Evolutionary conservation across 352 stramenopile species (phyloP).

Genomic region (Phytopythium litorale): DNA sequence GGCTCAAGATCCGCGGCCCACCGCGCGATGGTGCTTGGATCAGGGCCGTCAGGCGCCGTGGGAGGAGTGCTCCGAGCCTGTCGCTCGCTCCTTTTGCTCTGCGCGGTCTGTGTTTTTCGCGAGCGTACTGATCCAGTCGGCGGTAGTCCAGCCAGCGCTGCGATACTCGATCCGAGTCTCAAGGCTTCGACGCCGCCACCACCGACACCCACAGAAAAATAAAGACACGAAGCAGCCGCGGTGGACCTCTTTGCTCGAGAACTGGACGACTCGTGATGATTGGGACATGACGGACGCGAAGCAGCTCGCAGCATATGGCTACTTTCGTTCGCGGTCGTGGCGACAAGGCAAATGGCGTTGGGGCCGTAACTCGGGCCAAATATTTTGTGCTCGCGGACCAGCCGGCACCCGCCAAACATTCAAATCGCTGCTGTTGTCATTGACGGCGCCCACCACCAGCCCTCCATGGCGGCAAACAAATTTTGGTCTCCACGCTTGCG

Average conservation of each 20-base stretch:
- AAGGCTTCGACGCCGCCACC: too few species aligned
- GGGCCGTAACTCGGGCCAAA: neutral
- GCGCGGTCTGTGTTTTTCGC: neutral
- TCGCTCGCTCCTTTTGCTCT: constrained; percentile 6
- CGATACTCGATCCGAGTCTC: neutral
- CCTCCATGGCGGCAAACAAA: neutral
- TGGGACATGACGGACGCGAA: constrained; percentile 2
- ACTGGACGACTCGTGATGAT: neutral
- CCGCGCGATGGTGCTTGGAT: neutral
- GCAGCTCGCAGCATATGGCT: constrained; percentile 3
- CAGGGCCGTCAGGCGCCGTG: neutral
- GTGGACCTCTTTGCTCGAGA: constrained; percentile 8
- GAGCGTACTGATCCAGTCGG: neutral
- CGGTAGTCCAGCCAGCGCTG: neutral
- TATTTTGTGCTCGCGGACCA: neutral
- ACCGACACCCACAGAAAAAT: constrained; percentile 6
- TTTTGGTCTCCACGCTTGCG: neutral
- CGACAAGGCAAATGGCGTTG: too few species aligned
- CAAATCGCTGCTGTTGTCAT: neutral
- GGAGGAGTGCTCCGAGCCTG: neutral
- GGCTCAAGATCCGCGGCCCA: neutral
- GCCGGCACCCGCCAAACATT: neutral
- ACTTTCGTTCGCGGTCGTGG: constrained; percentile 5
- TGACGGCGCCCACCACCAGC: neutral
- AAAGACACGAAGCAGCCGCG: constrained; percentile 7